phyloP scores from a whole-genome alignment of 106 monocot genomes.

The Phalaenopsis aphrodite region DNA sequence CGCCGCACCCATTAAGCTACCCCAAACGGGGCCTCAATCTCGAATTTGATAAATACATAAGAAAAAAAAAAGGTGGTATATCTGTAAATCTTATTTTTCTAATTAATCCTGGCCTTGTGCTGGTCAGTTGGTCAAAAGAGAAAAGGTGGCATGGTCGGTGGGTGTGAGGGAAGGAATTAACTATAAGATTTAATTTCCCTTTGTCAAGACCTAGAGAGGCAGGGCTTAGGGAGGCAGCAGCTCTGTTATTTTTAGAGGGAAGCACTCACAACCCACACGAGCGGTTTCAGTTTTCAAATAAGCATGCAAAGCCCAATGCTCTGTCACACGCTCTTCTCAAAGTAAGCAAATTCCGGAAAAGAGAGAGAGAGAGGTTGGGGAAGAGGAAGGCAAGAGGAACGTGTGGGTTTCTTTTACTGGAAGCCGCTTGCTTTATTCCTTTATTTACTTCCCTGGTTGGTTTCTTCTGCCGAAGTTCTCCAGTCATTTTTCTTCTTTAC shows the following conservation, averaged over 20 bases:
- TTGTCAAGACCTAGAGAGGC: background rate
- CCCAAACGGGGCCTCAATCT: no score
- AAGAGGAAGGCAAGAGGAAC: background rate
- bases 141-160: background rate
- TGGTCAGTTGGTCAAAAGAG: background rate
- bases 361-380: background rate
- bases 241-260: background rate
- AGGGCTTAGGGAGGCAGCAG: background rate
- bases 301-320: background rate
- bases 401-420: slow-evolving; percentile 1
- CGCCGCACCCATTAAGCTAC: no score
- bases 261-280: background rate
- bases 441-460: background rate
- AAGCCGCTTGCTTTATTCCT: background rate
- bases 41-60: no score
- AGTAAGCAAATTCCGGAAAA: background rate
- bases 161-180: background rate
- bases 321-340: background rate
- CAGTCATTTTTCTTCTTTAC: background rate
- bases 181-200: background rate
- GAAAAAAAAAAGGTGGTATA: no score
- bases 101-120: background rate
- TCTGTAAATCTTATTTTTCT: no score
- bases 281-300: background rate
- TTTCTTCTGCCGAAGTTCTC: background rate